Conservation (phyloP, 1,284 basidiomycete species). For the Boletus nobilissimus region DNA sequence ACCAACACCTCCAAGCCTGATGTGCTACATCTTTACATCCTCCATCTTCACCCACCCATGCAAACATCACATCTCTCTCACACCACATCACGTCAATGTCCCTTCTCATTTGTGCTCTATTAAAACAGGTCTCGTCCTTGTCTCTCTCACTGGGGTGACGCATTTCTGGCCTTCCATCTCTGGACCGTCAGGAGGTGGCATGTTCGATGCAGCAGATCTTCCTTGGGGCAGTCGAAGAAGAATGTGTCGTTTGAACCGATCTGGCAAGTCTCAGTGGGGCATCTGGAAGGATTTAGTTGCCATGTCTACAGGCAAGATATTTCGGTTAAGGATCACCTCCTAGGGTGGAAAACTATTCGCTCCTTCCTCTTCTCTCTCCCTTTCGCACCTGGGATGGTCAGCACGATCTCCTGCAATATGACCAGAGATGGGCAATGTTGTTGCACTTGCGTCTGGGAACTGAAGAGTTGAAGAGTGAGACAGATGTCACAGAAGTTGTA, state of each 20-base stretch:
- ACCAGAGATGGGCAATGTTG: slow-evolving; percentile 64
- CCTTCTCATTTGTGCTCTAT: slow-evolving; percentile 65
- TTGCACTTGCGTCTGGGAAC: slow-evolving; percentile 66
- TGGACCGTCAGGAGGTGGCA: slow-evolving; percentile 82
- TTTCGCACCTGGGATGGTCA: slow-evolving; percentile 69
- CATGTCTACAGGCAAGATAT: slow-evolving; percentile 73
- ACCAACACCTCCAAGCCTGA: slow-evolving; percentile 57
- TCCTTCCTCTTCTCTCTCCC: slow-evolving; percentile 57
- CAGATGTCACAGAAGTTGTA: slow-evolving; percentile 61
- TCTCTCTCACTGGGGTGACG: slow-evolving; percentile 70
- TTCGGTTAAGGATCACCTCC: slow-evolving; percentile 71
- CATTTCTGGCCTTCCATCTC: slow-evolving; percentile 86
- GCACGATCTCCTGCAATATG: slow-evolving; percentile 39
- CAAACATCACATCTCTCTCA: slow-evolving; percentile 54
- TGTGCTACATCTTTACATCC: slow-evolving; percentile 84
- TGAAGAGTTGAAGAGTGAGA: slow-evolving; percentile 67
- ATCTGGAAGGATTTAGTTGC: slow-evolving; percentile 56
- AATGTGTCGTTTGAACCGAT: slow-evolving; percentile 72
- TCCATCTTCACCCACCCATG: slow-evolving; percentile 42
- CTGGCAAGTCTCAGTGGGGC: slow-evolving; percentile 53
- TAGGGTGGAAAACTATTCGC: slow-evolving; percentile 74
- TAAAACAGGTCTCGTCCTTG: slow-evolving; percentile 81
- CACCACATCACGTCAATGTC: slow-evolving; percentile 74
- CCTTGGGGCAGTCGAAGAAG: slow-evolving; percentile 58
- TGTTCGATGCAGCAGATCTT: slow-evolving; percentile 64